These are phyloP conservation scores for Diutina siamensis DNA, from an alignment of 1,139 yeast genomes.

Conservation along the genomic window DNA sequence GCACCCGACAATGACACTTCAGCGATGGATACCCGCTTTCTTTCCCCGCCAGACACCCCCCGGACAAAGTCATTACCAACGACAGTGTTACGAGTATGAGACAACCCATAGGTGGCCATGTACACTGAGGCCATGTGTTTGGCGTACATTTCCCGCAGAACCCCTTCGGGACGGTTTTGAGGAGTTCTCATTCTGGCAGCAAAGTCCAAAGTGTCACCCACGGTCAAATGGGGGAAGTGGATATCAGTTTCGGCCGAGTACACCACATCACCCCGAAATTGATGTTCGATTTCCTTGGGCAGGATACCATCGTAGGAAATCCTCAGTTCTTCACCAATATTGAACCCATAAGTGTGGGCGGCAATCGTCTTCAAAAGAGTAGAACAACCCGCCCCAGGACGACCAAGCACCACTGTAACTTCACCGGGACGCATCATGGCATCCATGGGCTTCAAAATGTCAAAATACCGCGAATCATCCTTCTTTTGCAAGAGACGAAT, in stretches of 20 bases:
- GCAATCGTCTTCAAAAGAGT: conserved; percentile 25
- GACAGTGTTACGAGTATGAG: conserved; percentile 56
- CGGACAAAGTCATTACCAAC: conserved; percentile 65
- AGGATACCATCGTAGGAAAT: conserved; percentile 39
- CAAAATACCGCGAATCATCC: conserved; percentile 10
- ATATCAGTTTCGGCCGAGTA: conserved; percentile 63
- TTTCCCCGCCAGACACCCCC: conserved; percentile 81
- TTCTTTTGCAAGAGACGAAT: background rate
- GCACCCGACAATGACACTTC: conserved; percentile 55
- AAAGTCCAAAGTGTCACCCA: conserved; percentile 55
- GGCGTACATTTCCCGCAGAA: conserved; percentile 42
- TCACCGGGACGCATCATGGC: conserved; percentile 22
- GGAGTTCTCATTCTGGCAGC: conserved; percentile 62
- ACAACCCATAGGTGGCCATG: conserved; percentile 62
- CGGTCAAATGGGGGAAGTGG: conserved; percentile 66
- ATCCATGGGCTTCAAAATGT: conserved; percentile 25
- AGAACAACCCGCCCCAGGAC: conserved; percentile 29
- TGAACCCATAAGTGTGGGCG: conserved; percentile 24
- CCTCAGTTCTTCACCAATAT: conserved; percentile 31
- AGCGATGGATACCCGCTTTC: conserved; percentile 73
- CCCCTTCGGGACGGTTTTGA: conserved; percentile 28
- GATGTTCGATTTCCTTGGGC: conserved; percentile 33
- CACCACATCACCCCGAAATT: conserved; percentile 58
- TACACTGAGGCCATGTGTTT: conserved; percentile 50
- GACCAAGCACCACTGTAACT: conserved; percentile 24